phyloP scores from a whole-genome alignment of 495 filamentous ascomycete genomes.

The Parmelia sp. region DNA sequence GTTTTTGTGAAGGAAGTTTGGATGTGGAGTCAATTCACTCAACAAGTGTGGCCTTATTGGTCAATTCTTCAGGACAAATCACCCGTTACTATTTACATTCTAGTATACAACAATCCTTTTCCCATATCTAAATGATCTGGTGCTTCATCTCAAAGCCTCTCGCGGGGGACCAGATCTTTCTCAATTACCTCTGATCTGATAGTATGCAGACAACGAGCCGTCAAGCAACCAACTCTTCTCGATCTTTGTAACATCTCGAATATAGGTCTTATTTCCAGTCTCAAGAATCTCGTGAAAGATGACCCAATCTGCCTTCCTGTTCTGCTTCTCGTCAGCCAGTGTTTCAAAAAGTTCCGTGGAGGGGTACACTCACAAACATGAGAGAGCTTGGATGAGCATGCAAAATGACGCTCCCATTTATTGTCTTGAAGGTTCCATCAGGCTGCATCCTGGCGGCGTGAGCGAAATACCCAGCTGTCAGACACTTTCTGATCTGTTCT shows the following conservation, averaged over 20 bases:
- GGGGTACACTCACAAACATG: slow-evolving; percentile 65
- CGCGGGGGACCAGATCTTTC: not conserved
- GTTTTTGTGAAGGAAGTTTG: not conserved
- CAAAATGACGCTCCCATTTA: slow-evolving; percentile 64
- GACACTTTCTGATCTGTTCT: slow-evolving; percentile 75
- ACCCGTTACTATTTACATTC: not conserved
- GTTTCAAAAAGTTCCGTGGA: not conserved
- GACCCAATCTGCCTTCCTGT: slow-evolving; percentile 96
- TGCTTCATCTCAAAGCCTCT: not conserved
- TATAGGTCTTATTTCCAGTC: slow-evolving; percentile 81
- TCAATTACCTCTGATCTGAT: slow-evolving; percentile 43
- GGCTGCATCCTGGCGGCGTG: slow-evolving; percentile 94
- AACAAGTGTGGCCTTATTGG: not conserved
- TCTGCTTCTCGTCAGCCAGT: slow-evolving; percentile 38
- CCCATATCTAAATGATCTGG: not conserved
- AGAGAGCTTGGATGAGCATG: slow-evolving; percentile 89
- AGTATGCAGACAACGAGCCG: slow-evolving; percentile 74
- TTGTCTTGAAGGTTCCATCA: slow-evolving; percentile 82
- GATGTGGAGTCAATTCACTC: not conserved
- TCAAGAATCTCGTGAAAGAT: slow-evolving; percentile 95
- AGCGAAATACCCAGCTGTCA: slow-evolving; percentile 89
- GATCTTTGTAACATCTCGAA: slow-evolving; percentile 86
- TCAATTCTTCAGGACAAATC: not conserved
- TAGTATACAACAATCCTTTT: not conserved
- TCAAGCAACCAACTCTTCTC: slow-evolving; percentile 87